Percentiles rank a stretch among this genome's conserved stretches.
Evolutionary conservation across 2,329 filamentous ascomycete genomes (phyloP).

Genomic region (Pestalotiopsis sp.): DNA sequence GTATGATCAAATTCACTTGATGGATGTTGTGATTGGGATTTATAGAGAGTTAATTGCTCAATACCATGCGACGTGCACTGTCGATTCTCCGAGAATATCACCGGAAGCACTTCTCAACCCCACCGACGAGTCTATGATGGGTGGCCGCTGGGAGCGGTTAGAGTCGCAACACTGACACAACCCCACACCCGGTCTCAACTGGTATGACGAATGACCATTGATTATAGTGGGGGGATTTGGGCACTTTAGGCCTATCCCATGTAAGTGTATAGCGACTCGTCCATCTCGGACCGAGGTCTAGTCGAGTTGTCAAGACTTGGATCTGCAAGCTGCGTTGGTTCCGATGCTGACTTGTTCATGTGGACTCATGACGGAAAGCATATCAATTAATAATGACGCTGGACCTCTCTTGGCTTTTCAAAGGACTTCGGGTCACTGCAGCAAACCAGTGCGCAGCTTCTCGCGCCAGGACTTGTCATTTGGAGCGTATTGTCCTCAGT

Average conservation of each 20-base stretch:
- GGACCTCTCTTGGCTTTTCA: no score
- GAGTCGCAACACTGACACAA: neutral
- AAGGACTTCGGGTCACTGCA: no score
- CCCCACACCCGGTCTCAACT: neutral
- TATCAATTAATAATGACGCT: no score
- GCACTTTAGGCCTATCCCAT: neutral
- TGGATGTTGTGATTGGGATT: neutral
- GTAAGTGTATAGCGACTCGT: neutral
- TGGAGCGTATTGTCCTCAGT: no score
- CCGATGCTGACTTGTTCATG: neutral
- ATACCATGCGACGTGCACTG: neutral
- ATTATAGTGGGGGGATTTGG: neutral
- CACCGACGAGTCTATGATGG: neutral
- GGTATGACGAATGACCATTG: neutral
- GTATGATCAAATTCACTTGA: neutral
- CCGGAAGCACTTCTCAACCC: neutral
- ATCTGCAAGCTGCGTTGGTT: neutral
- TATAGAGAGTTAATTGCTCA: neutral
- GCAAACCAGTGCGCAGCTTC: no score
- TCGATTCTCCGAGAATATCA: slow-evolving; percentile 12
- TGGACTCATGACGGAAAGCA: no score
- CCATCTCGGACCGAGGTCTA: neutral
- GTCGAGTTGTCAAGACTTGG: neutral
- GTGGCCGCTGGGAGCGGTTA: neutral
- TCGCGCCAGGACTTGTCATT: no score